phyloP scores from a whole-genome alignment of 805 yeast species.

The Cyberlindnera euphorbiiphila region DNA sequence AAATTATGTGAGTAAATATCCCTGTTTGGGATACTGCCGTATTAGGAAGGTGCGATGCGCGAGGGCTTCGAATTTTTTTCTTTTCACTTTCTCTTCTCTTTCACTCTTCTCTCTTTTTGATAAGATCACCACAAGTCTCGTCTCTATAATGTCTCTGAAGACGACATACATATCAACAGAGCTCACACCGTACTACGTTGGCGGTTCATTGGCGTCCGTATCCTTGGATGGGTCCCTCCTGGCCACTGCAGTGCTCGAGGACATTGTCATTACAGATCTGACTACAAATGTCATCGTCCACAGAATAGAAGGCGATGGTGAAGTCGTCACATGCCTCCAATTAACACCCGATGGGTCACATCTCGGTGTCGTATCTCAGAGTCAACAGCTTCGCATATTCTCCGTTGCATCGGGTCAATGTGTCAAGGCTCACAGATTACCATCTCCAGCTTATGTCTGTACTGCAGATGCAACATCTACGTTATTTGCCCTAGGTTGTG shows the following conservation, averaged over 20 bases:
- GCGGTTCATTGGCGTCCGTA: conserved; percentile 72
- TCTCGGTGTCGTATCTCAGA: conserved; percentile 74
- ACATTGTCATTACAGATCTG: conserved; percentile 65
- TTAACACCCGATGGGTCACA: conserved; percentile 72
- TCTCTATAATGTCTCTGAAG: conserved; percentile 24
- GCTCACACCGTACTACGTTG: conserved; percentile 81
- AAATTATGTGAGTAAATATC: not conserved
- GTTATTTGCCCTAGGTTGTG: conserved; percentile 87
- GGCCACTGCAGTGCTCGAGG: conserved; percentile 80
- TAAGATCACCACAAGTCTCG: conserved; percentile 8
- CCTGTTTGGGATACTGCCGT: not conserved
- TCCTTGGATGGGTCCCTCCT: conserved; percentile 57
- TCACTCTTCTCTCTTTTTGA: too few relatives aligned
- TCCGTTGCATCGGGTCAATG: conserved; percentile 34
- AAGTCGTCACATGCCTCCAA: conserved; percentile 72
- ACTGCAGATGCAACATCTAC: conserved; percentile 78
- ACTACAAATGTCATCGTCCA: conserved; percentile 53
- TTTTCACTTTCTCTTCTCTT: not conserved
- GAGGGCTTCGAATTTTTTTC: conserved; percentile 3
- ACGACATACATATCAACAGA: conserved; percentile 34
- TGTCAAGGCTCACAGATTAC: conserved; percentile 50
- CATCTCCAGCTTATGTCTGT: conserved; percentile 81
- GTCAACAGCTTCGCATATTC: conserved; percentile 74
- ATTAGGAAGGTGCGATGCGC: conserved; percentile 2
- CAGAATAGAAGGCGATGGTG: conserved; percentile 76